Conservation (phyloP, 2,329 filamentous ascomycete species). For the Chaetothyriales sp. region DNA sequence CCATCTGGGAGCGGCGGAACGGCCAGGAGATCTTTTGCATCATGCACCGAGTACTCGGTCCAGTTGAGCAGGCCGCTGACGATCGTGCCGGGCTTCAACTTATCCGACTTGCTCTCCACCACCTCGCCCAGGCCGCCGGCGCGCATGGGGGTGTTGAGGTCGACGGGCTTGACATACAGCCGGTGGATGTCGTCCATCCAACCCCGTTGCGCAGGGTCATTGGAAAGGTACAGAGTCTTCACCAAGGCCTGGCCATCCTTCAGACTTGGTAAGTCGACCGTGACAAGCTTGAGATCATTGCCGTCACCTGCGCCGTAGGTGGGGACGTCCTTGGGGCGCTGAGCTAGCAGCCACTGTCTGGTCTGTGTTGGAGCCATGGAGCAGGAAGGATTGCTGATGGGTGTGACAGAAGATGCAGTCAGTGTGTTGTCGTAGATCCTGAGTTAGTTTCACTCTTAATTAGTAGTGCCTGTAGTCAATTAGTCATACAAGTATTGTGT, state of each 20-base stretch:
- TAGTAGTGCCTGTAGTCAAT: too few species aligned
- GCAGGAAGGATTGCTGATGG: too few species aligned
- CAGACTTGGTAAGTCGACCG: conserved; percentile 13
- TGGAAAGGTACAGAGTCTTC: conserved; percentile 36
- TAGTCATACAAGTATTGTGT: too few species aligned
- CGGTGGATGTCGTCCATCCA: conserved; percentile 35
- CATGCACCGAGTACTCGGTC: conserved; percentile 30
- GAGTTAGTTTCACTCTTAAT: too few species aligned
- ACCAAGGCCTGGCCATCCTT: conserved; percentile 32
- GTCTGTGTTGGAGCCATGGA: conserved; percentile 20
- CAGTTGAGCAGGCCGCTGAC: conserved; percentile 25
- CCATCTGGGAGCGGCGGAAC: conserved; percentile 9
- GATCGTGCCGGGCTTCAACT: conserved; percentile 24
- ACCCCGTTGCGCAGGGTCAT: conserved; percentile 40
- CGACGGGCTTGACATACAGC: conserved; percentile 35
- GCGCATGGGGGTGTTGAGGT: conserved; percentile 28
- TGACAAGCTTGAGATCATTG: conserved; percentile 12
- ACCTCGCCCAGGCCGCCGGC: conserved; percentile 26
- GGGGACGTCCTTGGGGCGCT: conserved; percentile 8
- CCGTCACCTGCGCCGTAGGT: conserved; percentile 5
- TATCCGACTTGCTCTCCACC: conserved; percentile 23
- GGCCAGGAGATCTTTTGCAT: conserved; percentile 18
- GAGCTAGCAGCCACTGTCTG: conserved; percentile 11
- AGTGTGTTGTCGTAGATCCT: too few species aligned
- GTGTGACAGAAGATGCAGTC: too few species aligned